Base-by-base conservation (phyloP, 306 rosid species). In the Cicer arietinum region DNA sequence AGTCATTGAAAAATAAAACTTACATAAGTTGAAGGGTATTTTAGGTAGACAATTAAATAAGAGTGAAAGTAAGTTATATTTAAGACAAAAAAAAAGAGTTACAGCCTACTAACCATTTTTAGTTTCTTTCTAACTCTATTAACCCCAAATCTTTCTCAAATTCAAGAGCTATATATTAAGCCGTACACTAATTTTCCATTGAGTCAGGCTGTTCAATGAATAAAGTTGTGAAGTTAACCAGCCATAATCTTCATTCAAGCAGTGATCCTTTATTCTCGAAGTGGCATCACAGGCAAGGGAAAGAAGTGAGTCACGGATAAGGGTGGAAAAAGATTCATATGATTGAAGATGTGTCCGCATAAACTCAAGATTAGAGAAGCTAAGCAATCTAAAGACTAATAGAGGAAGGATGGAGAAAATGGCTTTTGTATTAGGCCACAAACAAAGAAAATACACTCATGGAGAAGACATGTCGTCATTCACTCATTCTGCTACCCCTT, bases 271-370 rank as follows among this genome's bases (percentile, higher is more conserved):
- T 56, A 20, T 56, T 56, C 62, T 56, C 62, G 22, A 52, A 52
- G 7, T 56, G n/a, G 62, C 14, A 18, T 54, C 35, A 54, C 10
- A 8, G 12, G 13, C 62, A 56, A 22, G 41, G 45, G 64, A 25
- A 22, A 10, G 3, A 40, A 4, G 17, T 12, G 35, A 11, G 14
- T 11, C 46, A 50, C 10, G 9, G 7, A 69, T 37, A 14, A 61
- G 25, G 62, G 43, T 10, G 73, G 41, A 67, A 77, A 77, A 35
- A 4, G 10, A 45, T 11, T 10, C 61, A 43, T 44, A 14, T 25
- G 58, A 67, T 52, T 60, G 54, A 66, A 66, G 45, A 42, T 7
- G 45, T 42, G 45, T 42, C 10, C 9, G 10, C 45, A 42, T 42
- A 42, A 42, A 42, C 45, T 42, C 9, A 6, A 42, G 9, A 42